Base-by-base conservation (phyloP, 345 rosid species). In the Eucalyptus microcorys region DNA sequence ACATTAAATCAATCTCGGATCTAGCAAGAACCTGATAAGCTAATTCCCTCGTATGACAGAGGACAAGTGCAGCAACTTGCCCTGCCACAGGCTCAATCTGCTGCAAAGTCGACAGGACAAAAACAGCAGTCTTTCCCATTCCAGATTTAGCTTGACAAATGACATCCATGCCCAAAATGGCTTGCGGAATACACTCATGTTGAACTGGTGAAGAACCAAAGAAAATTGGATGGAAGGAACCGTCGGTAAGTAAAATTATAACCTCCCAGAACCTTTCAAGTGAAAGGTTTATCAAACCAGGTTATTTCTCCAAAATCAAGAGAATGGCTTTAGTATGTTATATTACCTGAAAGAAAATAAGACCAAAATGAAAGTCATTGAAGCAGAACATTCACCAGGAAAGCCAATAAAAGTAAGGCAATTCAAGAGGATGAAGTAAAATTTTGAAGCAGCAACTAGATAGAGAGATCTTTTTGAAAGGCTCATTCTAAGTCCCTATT, bases 131-230 rank as follows among this genome's bases (percentile, higher is more conserved):
- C 94, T 98, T 97, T 5, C 99, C 99, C 99, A 98, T 98, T 49
- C 99, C 99, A 79, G 99, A 98, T 91, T 98, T 98, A 22, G 99
- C 99, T 97, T 98, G 99, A 90, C 99, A 98, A 89, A 98, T 96
- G 91, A 98, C 99, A 89, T 98, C 99, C 99, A 97, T 97, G 32
- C 99, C 99, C 93, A 98, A 87, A 53, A 97, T 97, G 87, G 99
- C 99, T 97, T 98, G 99, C 48, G 99, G 99, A 88, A 98, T 98
- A 89, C 99, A 98, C 88, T 98, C 99, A 52, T 98, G 99, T 98
- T 98, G 99, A 91, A 98, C 99, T 96, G 95, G 90, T 92, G 96
- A 93, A 76, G 83, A 76, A 94, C 89, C 93, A 95, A 97, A 98
- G 91, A 95, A 97, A 97, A 96, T 93, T 89, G 99, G 85, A 95